Evolutionary conservation across 352 stramenopile species (phyloP).

Genomic region (Phytophthora sansomeana): DNA sequence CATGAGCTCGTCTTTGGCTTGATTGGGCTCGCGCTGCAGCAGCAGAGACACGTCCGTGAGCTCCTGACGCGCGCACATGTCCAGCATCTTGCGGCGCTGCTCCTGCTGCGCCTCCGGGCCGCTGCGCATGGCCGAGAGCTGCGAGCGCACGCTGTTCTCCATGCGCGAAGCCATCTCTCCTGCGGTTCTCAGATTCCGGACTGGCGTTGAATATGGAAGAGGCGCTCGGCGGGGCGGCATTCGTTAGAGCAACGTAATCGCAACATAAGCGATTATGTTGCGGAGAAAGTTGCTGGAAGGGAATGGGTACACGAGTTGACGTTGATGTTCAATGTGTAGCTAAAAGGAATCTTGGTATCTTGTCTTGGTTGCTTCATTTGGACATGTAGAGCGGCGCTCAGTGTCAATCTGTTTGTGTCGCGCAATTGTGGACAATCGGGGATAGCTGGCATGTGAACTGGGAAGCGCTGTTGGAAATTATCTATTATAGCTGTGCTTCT

Average conservation of each 20-base stretch:
- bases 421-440: no score
- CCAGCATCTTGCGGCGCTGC: slow-evolving; percentile 56
- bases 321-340: no score
- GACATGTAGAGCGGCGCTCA: no score
- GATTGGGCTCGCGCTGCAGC: slow-evolving; percentile 43
- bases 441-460: no score
- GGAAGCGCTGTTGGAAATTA: no score
- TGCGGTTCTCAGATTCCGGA: slow-evolving; percentile 23
- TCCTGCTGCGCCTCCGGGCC: slow-evolving; percentile 19
- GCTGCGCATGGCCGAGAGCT: slow-evolving; percentile 23
- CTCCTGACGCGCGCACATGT: slow-evolving; percentile 51
- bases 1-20: neutral
- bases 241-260: no score
- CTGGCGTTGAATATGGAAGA: slow-evolving; percentile 8
- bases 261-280: neutral
- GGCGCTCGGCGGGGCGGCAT: neutral
- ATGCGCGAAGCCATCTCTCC: slow-evolving; percentile 34
- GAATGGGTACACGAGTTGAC: no score
- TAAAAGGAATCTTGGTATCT: no score
- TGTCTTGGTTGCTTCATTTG: no score
- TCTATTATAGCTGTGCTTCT: no score
- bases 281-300: no score
- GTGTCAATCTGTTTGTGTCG: no score
- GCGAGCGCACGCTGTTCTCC: slow-evolving; percentile 33
- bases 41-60: slow-evolving; percentile 77